phyloP scores from a whole-genome alignment of 805 yeast species.

The Candida insectalens region DNA sequence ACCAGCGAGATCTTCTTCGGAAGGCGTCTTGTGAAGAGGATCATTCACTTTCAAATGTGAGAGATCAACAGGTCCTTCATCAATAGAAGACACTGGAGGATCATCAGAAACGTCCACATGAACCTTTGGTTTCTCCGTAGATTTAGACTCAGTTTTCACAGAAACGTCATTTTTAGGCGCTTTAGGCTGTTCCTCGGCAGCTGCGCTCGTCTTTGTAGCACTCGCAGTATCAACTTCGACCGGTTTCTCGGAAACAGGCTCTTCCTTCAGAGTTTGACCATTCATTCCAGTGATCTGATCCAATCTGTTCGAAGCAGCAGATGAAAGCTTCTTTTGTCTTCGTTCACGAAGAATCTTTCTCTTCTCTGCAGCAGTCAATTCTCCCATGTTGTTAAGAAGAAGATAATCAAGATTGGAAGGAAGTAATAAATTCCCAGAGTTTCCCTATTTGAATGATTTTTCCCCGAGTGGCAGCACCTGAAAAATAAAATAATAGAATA shows the following conservation, averaged over 20 bases:
- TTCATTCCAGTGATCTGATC: constrained; percentile 36
- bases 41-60: constrained; percentile 3
- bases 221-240: constrained; percentile 11
- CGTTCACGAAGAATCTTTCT: constrained; percentile 50
- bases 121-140: not conserved
- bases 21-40: constrained; percentile 5
- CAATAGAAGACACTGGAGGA: constrained; percentile 1
- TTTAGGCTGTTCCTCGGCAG: not conserved
- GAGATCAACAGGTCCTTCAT: constrained; percentile 1
- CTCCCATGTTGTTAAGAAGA: constrained; percentile 24
- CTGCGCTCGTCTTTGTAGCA: constrained; percentile 1
- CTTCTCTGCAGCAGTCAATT: constrained; percentile 45
- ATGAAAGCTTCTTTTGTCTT: constrained; percentile 55
- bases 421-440: too few relatives aligned
- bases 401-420: not conserved
- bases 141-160: not conserved
- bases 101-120: not conserved
- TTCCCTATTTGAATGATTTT: too few relatives aligned
- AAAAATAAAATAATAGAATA: too few relatives aligned
- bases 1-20: constrained; percentile 5
- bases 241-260: constrained; percentile 14
- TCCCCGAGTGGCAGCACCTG: too few relatives aligned
- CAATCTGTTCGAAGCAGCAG: constrained; percentile 41
- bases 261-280: constrained; percentile 24
- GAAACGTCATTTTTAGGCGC: not conserved